phyloP scores from a whole-genome alignment of 805 yeast species.

The Lipomyces sp. region DNA sequence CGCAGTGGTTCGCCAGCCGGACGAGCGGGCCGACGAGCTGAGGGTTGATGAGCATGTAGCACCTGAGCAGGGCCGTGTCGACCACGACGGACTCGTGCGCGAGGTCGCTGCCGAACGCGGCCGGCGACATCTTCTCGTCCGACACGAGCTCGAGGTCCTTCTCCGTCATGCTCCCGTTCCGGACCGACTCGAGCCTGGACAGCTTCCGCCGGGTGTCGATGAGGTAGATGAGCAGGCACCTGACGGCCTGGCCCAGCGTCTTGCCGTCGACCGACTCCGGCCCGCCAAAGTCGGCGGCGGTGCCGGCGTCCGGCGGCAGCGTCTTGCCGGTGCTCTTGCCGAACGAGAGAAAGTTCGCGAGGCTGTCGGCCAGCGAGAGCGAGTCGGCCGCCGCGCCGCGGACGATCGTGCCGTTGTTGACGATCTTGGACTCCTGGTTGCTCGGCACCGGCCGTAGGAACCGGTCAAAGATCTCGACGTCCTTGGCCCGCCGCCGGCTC shows the following conservation, averaged over 20 bases:
- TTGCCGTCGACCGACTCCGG: constrained; percentile 17
- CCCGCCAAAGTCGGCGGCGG: not conserved
- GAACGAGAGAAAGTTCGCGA: constrained; percentile 22
- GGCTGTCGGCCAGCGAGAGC: constrained; percentile 16
- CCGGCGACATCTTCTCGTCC: constrained; percentile 24
- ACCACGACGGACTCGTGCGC: constrained; percentile 45
- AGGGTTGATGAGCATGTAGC: constrained; percentile 67
- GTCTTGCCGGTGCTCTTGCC: constrained; percentile 13
- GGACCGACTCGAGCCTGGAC: constrained; percentile 33
- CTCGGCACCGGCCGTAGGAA: constrained; percentile 19
- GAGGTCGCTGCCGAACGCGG: constrained; percentile 33
- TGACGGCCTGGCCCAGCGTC: constrained; percentile 28
- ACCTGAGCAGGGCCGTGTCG: constrained; percentile 74
- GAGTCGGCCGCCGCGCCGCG: constrained; percentile 11
- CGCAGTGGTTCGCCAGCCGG: constrained; percentile 72
- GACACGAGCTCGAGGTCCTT: constrained; percentile 20
- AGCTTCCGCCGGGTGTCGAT: constrained; percentile 51
- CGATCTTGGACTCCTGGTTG: constrained; percentile 1
- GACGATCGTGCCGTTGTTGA: constrained; percentile 1
- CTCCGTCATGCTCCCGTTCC: constrained; percentile 21
- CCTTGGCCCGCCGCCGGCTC: constrained; percentile 4
- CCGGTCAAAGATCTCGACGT: constrained; percentile 23
- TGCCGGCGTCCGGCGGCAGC: constrained; percentile 9
- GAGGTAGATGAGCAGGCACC: constrained; percentile 44
- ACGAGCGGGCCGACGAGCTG: constrained; percentile 78